Evolutionary conservation across 2,329 filamentous ascomycete genomes (phyloP).

Genomic region (Parasarocladium wereldwijsianum): DNA sequence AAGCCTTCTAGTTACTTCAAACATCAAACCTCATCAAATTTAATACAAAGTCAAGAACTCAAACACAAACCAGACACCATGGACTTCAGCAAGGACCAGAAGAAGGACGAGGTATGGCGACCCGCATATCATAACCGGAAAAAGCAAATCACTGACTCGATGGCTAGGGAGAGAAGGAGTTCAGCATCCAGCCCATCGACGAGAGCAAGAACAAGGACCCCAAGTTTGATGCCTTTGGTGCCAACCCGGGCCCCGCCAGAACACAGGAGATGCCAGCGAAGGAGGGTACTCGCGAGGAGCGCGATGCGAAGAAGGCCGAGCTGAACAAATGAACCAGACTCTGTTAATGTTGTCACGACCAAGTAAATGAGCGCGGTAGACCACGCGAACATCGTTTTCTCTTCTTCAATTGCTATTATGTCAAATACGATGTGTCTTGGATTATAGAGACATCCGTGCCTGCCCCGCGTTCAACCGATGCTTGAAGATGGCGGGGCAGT

Average conservation of each 20-base stretch:
- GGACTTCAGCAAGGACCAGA: slow-evolving; percentile 15
- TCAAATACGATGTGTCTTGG: no score
- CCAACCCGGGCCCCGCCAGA: slow-evolving; percentile 43
- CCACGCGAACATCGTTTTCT: no score
- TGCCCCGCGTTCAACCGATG: no score
- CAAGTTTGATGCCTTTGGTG: slow-evolving; percentile 36
- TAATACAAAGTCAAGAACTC: neutral
- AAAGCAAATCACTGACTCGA: slow-evolving; percentile 5
- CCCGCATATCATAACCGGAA: slow-evolving; percentile 1
- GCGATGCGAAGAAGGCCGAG: slow-evolving; percentile 46
- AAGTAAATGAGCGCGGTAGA: no score
- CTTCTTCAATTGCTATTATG: no score
- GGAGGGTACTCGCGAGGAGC: slow-evolving; percentile 55
- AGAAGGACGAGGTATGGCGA: slow-evolving; percentile 12
- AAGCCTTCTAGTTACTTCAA: slow-evolving; percentile 4
- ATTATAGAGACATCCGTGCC: no score
- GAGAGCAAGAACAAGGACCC: slow-evolving; percentile 21
- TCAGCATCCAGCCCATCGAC: slow-evolving; percentile 29
- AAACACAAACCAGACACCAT: slow-evolving; percentile 9
- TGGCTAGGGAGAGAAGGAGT: slow-evolving; percentile 26
- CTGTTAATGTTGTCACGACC: neutral
- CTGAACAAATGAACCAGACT: slow-evolving; percentile 39
- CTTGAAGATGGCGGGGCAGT: no score
- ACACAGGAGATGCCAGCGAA: slow-evolving; percentile 36
- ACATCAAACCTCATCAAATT: slow-evolving; percentile 2